Evolutionary conservation across 352 stramenopile species (phyloP).

Genomic region (Phytopythium chamaehyphon): DNA sequence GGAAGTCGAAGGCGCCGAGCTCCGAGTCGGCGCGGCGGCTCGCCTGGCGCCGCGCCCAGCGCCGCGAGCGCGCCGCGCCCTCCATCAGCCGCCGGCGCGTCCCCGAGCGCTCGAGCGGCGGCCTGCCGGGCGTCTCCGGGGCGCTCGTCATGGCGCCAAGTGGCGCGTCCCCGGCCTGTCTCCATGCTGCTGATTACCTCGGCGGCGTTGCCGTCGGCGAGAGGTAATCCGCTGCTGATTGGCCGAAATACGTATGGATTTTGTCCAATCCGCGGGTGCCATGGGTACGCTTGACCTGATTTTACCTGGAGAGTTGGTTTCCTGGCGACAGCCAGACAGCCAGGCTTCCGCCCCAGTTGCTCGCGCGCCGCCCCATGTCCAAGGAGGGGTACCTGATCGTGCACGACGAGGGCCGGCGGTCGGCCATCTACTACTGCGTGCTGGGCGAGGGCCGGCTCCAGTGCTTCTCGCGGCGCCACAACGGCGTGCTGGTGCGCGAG

Average conservation of each 20-base stretch:
- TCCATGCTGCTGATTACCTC: too few relatives aligned
- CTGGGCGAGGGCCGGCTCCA: conserved; percentile 69
- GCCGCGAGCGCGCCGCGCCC: conserved; percentile 8
- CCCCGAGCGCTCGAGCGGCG: neutral
- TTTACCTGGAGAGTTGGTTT: too few relatives aligned
- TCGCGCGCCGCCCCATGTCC: conserved; percentile 51
- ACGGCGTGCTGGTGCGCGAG: conserved; percentile 60
- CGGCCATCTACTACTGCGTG: conserved; percentile 77
- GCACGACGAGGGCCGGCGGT: conserved; percentile 62
- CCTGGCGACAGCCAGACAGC: too few relatives aligned
- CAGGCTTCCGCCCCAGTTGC: too few relatives aligned
- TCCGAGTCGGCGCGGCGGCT: conserved; percentile 17
- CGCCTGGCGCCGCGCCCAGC: conserved; percentile 19
- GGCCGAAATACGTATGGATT: too few relatives aligned
- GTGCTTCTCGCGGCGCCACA: conserved; percentile 64
- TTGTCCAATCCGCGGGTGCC: too few relatives aligned
- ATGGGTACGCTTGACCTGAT: too few relatives aligned
- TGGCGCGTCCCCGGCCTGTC: too few relatives aligned
- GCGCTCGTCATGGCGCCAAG: too few relatives aligned
- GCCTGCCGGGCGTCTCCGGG: conserved; percentile 1
- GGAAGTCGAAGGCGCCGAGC: conserved; percentile 25
- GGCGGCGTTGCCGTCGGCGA: too few relatives aligned
- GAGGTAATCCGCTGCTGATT: too few relatives aligned
- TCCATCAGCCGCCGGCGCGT: conserved; percentile 1
- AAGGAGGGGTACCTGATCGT: conserved; percentile 80